Percentiles rank a stretch among this genome's conserved stretches.
phyloP scores from a whole-genome alignment of 352 stramenopile genomes.

The Phytopythium mirpurense region DNA sequence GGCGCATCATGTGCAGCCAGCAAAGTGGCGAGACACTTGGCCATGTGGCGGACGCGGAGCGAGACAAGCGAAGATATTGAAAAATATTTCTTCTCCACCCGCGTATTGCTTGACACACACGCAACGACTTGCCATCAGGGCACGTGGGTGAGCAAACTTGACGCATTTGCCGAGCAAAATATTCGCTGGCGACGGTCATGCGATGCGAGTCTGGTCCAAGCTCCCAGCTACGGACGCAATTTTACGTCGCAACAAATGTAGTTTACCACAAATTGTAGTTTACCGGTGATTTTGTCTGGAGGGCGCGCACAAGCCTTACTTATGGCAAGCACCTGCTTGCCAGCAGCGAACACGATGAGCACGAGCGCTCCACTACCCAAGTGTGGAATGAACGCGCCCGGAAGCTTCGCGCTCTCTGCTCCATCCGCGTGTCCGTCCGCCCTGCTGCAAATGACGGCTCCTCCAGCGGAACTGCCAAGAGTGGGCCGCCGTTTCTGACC shows the following conservation, averaged over 20 bases:
- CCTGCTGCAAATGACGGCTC: too few relatives aligned
- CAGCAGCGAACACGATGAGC: slow-evolving; percentile 1
- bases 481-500: slow-evolving; percentile 3
- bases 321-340: neutral
- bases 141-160: neutral
- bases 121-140: too few relatives aligned
- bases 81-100: neutral
- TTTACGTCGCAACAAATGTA: too few relatives aligned
- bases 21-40: neutral
- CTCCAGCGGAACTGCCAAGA: neutral
- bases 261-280: too few relatives aligned
- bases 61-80: too few relatives aligned
- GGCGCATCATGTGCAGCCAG: neutral
- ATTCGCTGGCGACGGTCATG: too few relatives aligned
- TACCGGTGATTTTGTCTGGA: too few relatives aligned
- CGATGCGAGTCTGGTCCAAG: too few relatives aligned
- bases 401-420: neutral
- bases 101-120: too few relatives aligned
- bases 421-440: neutral
- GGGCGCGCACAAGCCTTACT: too few relatives aligned
- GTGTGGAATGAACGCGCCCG: neutral
- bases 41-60: neutral
- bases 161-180: neutral
- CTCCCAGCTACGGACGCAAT: too few relatives aligned
- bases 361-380: slow-evolving; percentile 1